Conservation (phyloP, 306 rosid species). For the Quercus berberidifolia region DNA sequence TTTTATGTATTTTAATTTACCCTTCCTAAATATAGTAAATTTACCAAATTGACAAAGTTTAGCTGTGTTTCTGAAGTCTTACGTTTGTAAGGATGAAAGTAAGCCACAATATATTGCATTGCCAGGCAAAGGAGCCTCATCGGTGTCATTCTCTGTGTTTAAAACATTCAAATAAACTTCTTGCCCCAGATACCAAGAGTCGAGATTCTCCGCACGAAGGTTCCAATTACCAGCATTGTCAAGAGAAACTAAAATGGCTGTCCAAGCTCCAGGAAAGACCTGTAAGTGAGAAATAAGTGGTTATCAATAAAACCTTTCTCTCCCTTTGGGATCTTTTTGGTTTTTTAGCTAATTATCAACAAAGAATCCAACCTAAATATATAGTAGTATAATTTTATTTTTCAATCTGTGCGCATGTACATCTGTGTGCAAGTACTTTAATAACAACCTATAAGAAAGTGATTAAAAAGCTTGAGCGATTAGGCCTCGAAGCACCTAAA, state of each 20-base stretch:
- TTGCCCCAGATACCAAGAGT: slow-evolving; percentile 91
- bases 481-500: neutral
- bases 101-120: slow-evolving; percentile 80
- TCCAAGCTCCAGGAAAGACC: slow-evolving; percentile 98
- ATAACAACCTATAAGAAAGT: slow-evolving; percentile 13
- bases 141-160: slow-evolving; percentile 55
- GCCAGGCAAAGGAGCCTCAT: slow-evolving; percentile 53
- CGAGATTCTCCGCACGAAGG: slow-evolving; percentile 79
- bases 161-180: slow-evolving; percentile 70
- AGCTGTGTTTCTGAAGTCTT: slow-evolving; percentile 25
- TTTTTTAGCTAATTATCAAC: neutral
- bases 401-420: neutral
- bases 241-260: slow-evolving; percentile 81
- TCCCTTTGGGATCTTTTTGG: neutral
- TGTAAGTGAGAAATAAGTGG: slow-evolving; percentile 19
- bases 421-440: neutral
- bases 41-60: neutral
- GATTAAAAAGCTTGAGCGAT: neutral
- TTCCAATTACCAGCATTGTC: slow-evolving; percentile 94
- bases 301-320: neutral
- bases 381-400: too few relatives aligned
- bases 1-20: neutral
- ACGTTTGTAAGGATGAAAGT: slow-evolving; percentile 83
- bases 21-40: neutral
- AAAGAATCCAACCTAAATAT: neutral